Base-by-base conservation (phyloP, 1,284 basidiomycete species). In the Schizophyllum amplum region DNA sequence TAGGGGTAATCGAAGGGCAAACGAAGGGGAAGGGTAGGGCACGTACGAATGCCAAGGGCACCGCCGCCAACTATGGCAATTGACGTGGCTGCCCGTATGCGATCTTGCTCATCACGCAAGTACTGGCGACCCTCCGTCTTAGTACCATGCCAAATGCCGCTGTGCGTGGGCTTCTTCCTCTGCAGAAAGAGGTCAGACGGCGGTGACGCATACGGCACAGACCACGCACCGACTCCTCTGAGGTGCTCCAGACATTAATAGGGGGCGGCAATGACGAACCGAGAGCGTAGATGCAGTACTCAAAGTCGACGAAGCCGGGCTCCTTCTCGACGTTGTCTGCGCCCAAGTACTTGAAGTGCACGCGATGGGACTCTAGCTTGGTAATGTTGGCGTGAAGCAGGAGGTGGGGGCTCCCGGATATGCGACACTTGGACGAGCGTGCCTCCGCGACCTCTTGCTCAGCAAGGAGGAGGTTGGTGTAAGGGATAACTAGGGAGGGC, bases 1-100 rank as follows among this genome's bases (percentile, higher is more conserved):
- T 22, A 42, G 25, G 5, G 23, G 23, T 17, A 23, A 15, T 15
- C 27, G 13, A 9, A 20, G 7, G 24, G 6, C 9, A 27, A 54
- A 24, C 24, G 42, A 24, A 17, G 17, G 7, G 33, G 33, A 42
- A 42, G 17, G 17, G 33, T 42, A 17, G 33, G 7, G 17, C 11
- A 67, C 82, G 67, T 63, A 84, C 83, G 83, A 53, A 85, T 79
- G 46, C 83, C 83, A 27, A 85, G 72, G 3, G 83, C 81, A 5
- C 83, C 83, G 4, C 83, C 83, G 9, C 83, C 83, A 4, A 84
- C 79, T 21, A 84, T 75, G 5, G 84, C 71, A 4, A 84, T 73
- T 47, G 70, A 78, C 1, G 65, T 66, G 0, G 80, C 72, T 0
- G 64, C 68, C 52, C 76, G 70, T 33, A 84, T 71, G 4, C 71